These are phyloP conservation scores for Tulasnella sp. DNA, from an alignment of 768 basidiomycete genomes.

Conservation along the genomic window DNA sequence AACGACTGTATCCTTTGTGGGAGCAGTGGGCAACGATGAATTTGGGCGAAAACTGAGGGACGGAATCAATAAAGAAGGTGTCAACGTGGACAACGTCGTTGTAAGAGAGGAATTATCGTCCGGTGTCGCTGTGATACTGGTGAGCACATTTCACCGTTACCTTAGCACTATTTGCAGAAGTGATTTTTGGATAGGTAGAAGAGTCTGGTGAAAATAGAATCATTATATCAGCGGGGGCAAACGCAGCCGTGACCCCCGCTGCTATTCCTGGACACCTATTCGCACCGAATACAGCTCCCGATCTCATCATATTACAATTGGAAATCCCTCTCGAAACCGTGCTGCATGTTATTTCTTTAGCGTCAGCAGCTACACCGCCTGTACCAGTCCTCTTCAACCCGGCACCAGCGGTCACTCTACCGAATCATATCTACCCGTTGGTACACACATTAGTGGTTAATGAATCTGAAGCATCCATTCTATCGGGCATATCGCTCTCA, in stretches of 20 bases:
- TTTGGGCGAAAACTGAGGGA: constrained; percentile 4
- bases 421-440: constrained; percentile 7
- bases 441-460: constrained; percentile 14
- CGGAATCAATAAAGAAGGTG: constrained; percentile 4
- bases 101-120: background rate
- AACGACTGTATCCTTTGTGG: constrained; percentile 7
- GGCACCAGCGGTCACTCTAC: constrained; percentile 13
- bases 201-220: constrained; percentile 16
- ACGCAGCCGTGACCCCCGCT: background rate
- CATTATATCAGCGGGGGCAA: constrained; percentile 13
- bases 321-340: constrained; percentile 16
- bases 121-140: constrained; percentile 16
- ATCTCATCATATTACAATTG: constrained; percentile 15
- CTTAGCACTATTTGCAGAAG: background rate
- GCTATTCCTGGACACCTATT: background rate
- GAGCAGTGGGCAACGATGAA: constrained; percentile 15
- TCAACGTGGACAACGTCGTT: constrained; percentile 3
- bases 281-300: constrained; percentile 4
- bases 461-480: constrained; percentile 13
- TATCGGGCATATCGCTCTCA: constrained; percentile 9
- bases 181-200: constrained; percentile 11
- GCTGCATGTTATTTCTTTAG: constrained; percentile 1
- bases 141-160: background rate
- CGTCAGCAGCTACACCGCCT: background rate
- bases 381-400: constrained; percentile 14